Base-by-base conservation (phyloP, 83 land plant genomes). In the Thuja plicata region DNA sequence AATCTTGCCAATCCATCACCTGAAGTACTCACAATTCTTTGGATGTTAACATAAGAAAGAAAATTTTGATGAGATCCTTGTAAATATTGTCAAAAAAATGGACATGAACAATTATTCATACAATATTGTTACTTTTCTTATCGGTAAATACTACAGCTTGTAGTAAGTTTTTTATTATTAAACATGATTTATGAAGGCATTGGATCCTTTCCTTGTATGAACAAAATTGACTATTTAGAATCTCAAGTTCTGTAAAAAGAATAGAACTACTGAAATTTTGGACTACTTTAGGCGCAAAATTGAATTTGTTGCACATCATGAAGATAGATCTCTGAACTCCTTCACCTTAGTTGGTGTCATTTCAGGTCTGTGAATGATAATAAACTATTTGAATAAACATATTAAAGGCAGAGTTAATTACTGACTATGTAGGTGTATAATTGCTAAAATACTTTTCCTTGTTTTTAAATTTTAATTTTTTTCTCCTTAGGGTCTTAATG, bases 401-500 rank as follows among this genome's bases (percentile, higher is more conserved):
- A 43, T 40, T 24, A 81, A 48, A 48, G 19, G 52, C 6, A 46
- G 6, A 50, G 37, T 45, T 83, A 48, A 83, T 5, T 83, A 83
- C 85, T 30, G 17, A 8, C 12, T 83, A 12, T 83, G 32, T 45
- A 21, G 34, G 50, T 11, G 1, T 48, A n/a, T 3, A 43, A 83
- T 83, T 30, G 55, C 52, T n/a, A 3, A 30, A 83, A 83, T n/a
- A 30, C 10, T 81, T 43, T 5, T 79, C 46, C 52, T 46, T 30
- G 19, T 82, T 48, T 45, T 82, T 24, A 16, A 45, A 4, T 27
- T 17, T 40, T 0, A 5, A 43, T 30, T 83, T 27, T 3, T 46
- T 48, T 83, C 55, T 45, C 1, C 52, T 46, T 54, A 92, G 93
- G 94, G 94, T 21, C 92, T 93, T 74, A 93, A 92, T 84, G 74